phyloP scores from a whole-genome alignment of 495 filamentous ascomycete genomes.

The Podospora pseudocomata region DNA sequence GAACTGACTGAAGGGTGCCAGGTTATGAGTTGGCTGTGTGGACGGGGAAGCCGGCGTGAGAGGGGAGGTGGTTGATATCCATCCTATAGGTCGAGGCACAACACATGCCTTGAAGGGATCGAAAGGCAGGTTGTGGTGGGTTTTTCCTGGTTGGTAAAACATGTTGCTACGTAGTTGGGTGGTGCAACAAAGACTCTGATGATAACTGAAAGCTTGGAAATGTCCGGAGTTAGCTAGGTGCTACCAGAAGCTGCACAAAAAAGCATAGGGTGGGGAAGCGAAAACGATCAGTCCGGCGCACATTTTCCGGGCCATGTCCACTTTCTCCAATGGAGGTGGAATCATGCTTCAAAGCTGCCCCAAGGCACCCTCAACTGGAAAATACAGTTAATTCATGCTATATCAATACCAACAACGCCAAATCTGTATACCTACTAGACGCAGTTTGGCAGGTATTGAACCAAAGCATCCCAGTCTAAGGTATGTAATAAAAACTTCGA shows the following conservation, averaged over 20 bases:
- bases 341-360: neutral
- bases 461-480: too few relatives aligned
- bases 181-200: too few relatives aligned
- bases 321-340: neutral
- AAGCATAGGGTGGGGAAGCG: neutral
- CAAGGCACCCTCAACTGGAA: neutral
- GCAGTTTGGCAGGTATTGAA: neutral
- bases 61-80: slow-evolving; percentile 22
- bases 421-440: neutral
- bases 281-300: neutral
- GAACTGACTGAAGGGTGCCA: slow-evolving; percentile 58
- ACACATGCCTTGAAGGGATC: slow-evolving; percentile 27
- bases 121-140: slow-evolving; percentile 13
- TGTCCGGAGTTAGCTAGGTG: neutral
- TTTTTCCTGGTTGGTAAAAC: slow-evolving; percentile 21
- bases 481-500: too few relatives aligned
- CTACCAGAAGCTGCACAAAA: neutral
- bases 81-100: slow-evolving; percentile 24
- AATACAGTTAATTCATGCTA: neutral
- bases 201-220: too few relatives aligned
- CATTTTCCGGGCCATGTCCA: neutral
- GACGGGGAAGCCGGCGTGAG: slow-evolving; percentile 15
- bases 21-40: slow-evolving; percentile 33
- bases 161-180: slow-evolving; percentile 1
- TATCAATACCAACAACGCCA: neutral